Evolutionary conservation across 768 basidiomycete species (phyloP), one percentile per base, ranked within the genome.

Genomic region (Pulveroboletus sp.): DNA sequence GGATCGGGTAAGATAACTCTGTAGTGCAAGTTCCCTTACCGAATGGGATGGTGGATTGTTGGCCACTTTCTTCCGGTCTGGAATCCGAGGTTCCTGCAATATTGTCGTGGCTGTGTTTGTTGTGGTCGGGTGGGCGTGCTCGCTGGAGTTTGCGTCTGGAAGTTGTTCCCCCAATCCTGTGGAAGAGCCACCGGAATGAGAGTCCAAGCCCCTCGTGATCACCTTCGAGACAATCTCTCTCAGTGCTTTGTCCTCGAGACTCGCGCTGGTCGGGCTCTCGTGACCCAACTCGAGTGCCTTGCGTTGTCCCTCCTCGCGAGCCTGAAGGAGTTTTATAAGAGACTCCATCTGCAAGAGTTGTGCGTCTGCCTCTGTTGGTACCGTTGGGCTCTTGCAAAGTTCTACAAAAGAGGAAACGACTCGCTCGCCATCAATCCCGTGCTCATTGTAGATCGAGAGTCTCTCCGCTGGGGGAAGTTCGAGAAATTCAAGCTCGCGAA

Each of bases 391-490:
- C 26, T 71, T 70, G 56, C 81, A 81, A 0, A 88, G 69, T 0
- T 71, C 67, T 2, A 75, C 71, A 45, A 83, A 88, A 0, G 77
- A 69, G 0, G 75, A 73, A 19, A 82, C 56, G 23, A 86, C 76
- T 17, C 78, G 68, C 19, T 71, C 68, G 32, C 69, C 67, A 34
- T 82, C 77, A 43, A 86, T 74, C 0, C 71, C 62, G 55, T 78
- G 74, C 5, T 64, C 62, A 10, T 82, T 81, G 53, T 85, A 87
- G 1, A 82, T 62, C 0, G 74, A 70, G 42, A 86, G 77, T 13
- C 80, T 76, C 1, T 80, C 73, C 0, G 83, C 75, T 4, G 75
- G 71, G 0, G 70, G 61, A 35, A 85, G 71, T 0, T 60, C 31
- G 8, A 76, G 71, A 51, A 71, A 70, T 48, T 79, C 77, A 0